Conservation (phyloP, 768 basidiomycete genomes). For the Pleurotus platypus region DNA sequence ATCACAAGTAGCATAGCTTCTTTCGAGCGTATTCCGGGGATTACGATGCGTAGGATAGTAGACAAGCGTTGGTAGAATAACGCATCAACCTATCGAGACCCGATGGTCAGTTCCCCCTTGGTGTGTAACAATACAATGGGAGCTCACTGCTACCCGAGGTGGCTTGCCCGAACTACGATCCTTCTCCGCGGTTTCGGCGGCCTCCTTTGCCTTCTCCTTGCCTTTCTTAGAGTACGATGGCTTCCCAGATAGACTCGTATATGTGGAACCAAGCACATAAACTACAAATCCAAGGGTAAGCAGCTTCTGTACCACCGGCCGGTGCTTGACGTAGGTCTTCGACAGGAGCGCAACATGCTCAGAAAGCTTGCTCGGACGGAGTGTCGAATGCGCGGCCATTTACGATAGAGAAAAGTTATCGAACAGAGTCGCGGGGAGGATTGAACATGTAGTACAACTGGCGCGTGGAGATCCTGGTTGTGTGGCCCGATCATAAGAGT, state of each 20-base stretch:
- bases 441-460: slow-evolving; percentile 1
- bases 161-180: slow-evolving; percentile 35
- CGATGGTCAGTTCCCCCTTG: neutral
- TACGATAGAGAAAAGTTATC: neutral
- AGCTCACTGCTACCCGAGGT: slow-evolving; percentile 64
- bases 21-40: slow-evolving; percentile 80
- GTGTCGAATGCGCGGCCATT: slow-evolving; percentile 31
- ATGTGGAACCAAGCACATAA: slow-evolving; percentile 67
- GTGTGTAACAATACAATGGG: slow-evolving; percentile 4
- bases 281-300: slow-evolving; percentile 68
- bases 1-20: slow-evolving; percentile 84
- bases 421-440: neutral
- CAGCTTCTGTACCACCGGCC: slow-evolving; percentile 69
- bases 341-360: slow-evolving; percentile 40
- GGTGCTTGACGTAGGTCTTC: slow-evolving; percentile 55
- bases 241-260: slow-evolving; percentile 49
- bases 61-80: slow-evolving; percentile 83
- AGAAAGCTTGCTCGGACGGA: slow-evolving; percentile 27
- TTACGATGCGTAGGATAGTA: slow-evolving; percentile 78
- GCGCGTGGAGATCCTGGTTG: neutral
- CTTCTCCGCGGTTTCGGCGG: slow-evolving; percentile 13
- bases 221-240: slow-evolving; percentile 37
- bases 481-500: neutral
- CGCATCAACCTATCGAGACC: slow-evolving; percentile 69
- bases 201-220: slow-evolving; percentile 20